A percentile compares a stretch with the other conserved stretches of the same genome.
Conservation (phyloP, 176 grass and related monocot genomes). For the Miscanthus lutarioriparius region DNA sequence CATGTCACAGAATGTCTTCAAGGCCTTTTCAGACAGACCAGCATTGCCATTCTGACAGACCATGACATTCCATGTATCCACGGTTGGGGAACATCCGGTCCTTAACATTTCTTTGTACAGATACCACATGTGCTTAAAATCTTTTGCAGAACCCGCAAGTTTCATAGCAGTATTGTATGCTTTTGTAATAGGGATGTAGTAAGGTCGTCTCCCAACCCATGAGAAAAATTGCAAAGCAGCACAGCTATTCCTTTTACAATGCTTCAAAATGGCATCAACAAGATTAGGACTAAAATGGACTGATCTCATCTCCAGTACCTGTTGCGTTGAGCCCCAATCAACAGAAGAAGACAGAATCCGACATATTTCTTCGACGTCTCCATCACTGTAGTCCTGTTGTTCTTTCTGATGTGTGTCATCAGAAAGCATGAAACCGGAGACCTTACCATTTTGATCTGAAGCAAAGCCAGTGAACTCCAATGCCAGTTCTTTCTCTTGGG, state of each 20-base stretch:
- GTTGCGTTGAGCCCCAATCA: slow-evolving; percentile 55
- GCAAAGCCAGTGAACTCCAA: background rate
- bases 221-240: slow-evolving; percentile 76
- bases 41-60: slow-evolving; percentile 86
- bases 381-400: slow-evolving; percentile 34
- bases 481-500: slow-evolving; percentile 26
- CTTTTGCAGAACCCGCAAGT: slow-evolving; percentile 72
- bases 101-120: slow-evolving; percentile 82
- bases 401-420: slow-evolving; percentile 29
- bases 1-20: slow-evolving; percentile 65
- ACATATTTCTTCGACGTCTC: slow-evolving; percentile 57
- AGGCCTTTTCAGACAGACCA: slow-evolving; percentile 69
- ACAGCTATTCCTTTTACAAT: slow-evolving; percentile 52
- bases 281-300: slow-evolving; percentile 65
- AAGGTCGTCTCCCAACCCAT: slow-evolving; percentile 56
- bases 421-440: slow-evolving; percentile 27
- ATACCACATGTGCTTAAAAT: slow-evolving; percentile 85
- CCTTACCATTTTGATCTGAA: slow-evolving; percentile 23
- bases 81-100: slow-evolving; percentile 44
- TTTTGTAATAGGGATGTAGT: slow-evolving; percentile 59
- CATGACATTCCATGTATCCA: slow-evolving; percentile 85
- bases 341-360: slow-evolving; percentile 54
- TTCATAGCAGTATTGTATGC: slow-evolving; percentile 87
- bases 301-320: slow-evolving; percentile 53
- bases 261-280: slow-evolving; percentile 59